These are phyloP conservation scores for Cyclocybe aegerita DNA, from an alignment of 768 basidiomycete species.

Conservation along the genomic window DNA sequence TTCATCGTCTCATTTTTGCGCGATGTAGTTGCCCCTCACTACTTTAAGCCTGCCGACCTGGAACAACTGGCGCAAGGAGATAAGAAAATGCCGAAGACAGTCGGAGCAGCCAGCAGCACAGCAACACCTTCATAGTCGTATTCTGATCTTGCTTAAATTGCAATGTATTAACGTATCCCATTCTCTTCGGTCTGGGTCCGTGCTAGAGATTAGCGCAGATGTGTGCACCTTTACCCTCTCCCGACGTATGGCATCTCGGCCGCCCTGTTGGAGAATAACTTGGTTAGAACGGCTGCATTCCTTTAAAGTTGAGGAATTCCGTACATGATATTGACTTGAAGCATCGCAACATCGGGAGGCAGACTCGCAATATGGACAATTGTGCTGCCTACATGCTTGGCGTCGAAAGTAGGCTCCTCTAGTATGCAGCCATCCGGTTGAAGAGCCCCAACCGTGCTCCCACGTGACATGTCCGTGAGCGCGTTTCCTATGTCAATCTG, in stretches of 20 bases:
- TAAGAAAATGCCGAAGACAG: conserved; percentile 94
- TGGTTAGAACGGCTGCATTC: background rate
- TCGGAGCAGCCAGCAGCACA: conserved; percentile 38
- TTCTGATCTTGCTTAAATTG: background rate
- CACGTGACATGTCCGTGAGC: conserved; percentile 54
- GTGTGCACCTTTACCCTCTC: conserved; percentile 20
- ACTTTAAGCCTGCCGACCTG: conserved; percentile 85
- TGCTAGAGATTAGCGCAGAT: background rate
- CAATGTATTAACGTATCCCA: background rate
- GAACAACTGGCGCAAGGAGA: conserved; percentile 79
- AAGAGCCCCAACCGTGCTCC: conserved; percentile 47
- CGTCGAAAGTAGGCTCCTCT: conserved; percentile 69
- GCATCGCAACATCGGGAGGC: conserved; percentile 66
- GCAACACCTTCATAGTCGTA: conserved; percentile 17
- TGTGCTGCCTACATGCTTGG: conserved; percentile 67
- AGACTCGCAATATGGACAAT: conserved; percentile 72
- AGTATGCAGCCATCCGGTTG: conserved; percentile 66
- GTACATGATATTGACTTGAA: conserved; percentile 75
- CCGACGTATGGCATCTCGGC: conserved; percentile 29
- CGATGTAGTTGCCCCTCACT: conserved; percentile 85
- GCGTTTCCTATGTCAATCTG: conserved; percentile 91
- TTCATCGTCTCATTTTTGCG: conserved; percentile 3
- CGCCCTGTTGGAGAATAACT: conserved; percentile 19
- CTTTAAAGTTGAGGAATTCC: background rate
- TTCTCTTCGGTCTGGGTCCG: background rate